A percentile compares a stretch with the other conserved stretches of the same genome.
Evolutionary conservation across 169 alveolate genomes (phyloP).

Genomic region (Amoebophrya sp.): DNA sequence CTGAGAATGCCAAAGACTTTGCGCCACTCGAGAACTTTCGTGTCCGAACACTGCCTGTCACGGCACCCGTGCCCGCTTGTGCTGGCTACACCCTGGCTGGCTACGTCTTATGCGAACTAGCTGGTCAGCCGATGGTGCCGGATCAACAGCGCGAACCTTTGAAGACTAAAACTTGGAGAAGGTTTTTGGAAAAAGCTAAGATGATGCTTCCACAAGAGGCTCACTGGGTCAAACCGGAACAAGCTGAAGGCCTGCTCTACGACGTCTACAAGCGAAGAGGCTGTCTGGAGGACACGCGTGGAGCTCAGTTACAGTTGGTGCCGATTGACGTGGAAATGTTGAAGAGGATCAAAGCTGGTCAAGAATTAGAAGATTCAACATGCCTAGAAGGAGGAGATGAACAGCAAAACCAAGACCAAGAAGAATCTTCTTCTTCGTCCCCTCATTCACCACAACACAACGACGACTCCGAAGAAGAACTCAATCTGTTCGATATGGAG

Average conservation of each 20-base stretch:
- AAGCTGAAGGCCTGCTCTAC: not conserved
- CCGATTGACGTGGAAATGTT: not conserved
- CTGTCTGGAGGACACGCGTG: not conserved
- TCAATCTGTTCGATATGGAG: not conserved
- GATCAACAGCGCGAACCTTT: not conserved
- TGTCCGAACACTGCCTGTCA: slow-evolving; percentile 62
- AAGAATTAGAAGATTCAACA: no score
- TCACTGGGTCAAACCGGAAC: not conserved
- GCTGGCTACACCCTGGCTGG: slow-evolving; percentile 60
- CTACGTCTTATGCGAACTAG: slow-evolving; percentile 53
- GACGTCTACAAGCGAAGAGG: not conserved
- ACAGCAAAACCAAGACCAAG: not conserved
- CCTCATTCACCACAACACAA: not conserved
- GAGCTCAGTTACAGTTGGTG: slow-evolving; percentile 15
- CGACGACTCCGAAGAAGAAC: not conserved
- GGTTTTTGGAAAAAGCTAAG: not conserved
- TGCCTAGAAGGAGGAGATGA: not conserved
- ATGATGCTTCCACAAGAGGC: not conserved
- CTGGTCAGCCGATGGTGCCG: slow-evolving; percentile 37
- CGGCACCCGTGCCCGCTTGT: slow-evolving; percentile 67
- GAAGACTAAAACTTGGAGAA: not conserved
- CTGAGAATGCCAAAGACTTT: slow-evolving; percentile 54
- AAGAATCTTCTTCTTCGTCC: no score
- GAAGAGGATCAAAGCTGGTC: no score
- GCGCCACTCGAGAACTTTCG: slow-evolving; percentile 56